Conservation (phyloP, 2,329 filamentous ascomycete species). For the Pseudogymnoascus destructans region DNA sequence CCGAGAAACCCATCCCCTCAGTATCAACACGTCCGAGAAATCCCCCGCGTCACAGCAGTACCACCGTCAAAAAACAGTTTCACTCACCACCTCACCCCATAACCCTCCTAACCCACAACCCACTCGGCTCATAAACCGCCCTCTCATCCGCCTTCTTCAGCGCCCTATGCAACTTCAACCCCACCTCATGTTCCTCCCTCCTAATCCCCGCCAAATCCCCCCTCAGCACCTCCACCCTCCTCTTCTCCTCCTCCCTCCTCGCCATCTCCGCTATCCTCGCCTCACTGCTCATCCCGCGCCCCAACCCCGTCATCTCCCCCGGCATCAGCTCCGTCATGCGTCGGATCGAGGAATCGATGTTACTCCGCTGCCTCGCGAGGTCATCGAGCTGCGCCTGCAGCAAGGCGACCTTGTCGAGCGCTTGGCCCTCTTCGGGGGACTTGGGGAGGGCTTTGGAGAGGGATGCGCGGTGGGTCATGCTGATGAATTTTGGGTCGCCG, state of each 20-base stretch:
- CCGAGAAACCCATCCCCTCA: not conserved
- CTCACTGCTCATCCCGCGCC: constrained; percentile 51
- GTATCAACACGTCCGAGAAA: not conserved
- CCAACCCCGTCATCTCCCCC: constrained; percentile 52
- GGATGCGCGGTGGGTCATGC: constrained; percentile 14
- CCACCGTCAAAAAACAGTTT: not conserved
- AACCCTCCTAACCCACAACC: constrained; percentile 67
- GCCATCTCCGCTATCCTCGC: constrained; percentile 45
- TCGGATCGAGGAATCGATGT: constrained; percentile 58
- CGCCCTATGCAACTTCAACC: constrained; percentile 58
- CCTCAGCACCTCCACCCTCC: constrained; percentile 53
- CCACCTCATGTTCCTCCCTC: constrained; percentile 66
- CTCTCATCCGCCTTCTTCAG: constrained; percentile 51
- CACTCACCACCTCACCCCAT: constrained; percentile 38
- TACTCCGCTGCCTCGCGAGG: constrained; percentile 53
- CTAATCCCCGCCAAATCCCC: constrained; percentile 59
- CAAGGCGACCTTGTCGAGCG: constrained; percentile 50
- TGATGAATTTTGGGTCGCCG: constrained; percentile 22
- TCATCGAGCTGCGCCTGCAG: constrained; percentile 53
- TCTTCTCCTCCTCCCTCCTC: constrained; percentile 42
- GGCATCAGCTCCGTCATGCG: constrained; percentile 72
- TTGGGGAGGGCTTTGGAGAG: constrained; percentile 43
- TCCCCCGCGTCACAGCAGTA: not conserved
- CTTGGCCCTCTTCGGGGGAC: constrained; percentile 46
- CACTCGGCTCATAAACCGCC: constrained; percentile 49